phyloP scores from a whole-genome alignment of 495 filamentous ascomycete species.

The Podospora tetraspora region DNA sequence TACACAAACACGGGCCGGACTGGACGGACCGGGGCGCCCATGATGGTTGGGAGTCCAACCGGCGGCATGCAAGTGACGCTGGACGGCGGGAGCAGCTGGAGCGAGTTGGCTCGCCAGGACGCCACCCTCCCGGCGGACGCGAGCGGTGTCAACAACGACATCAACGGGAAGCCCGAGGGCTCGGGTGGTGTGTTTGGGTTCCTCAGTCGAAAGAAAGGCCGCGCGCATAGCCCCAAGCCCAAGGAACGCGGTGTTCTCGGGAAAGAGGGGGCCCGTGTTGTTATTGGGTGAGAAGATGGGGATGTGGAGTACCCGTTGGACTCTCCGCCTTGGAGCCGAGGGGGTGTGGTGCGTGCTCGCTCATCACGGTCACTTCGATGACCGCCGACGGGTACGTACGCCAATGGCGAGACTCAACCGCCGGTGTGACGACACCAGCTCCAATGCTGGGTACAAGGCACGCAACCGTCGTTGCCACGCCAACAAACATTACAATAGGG shows the following conservation, averaged over 20 bases:
- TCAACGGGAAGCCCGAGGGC: slow-evolving; percentile 34
- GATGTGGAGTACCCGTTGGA: not conserved
- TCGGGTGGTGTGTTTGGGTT: slow-evolving; percentile 81
- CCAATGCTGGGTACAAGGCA: not conserved
- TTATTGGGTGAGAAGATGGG: slow-evolving; percentile 42
- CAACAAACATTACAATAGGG: not conserved
- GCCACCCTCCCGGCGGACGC: slow-evolving; percentile 68
- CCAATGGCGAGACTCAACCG: too few species aligned
- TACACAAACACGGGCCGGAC: slow-evolving; percentile 33
- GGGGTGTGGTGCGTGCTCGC: not conserved
- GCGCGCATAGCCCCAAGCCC: slow-evolving; percentile 88
- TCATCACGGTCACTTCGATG: not conserved
- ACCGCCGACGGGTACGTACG: not conserved
- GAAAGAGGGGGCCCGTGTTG: slow-evolving; percentile 85
- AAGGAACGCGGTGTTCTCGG: slow-evolving; percentile 90
- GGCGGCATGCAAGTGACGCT: slow-evolving; percentile 89
- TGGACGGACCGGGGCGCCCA: slow-evolving; percentile 32
- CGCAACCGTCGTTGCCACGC: not conserved
- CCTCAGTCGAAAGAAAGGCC: slow-evolving; percentile 78
- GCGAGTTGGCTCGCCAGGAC: slow-evolving; percentile 76
- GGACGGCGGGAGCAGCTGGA: slow-evolving; percentile 84
- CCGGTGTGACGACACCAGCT: not conserved
- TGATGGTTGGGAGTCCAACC: slow-evolving; percentile 65
- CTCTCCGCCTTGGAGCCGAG: not conserved
- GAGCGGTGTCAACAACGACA: slow-evolving; percentile 42